Evolutionary conservation across 106 monocot genomes (phyloP).

Genomic region (Dendrobium huoshanense): DNA sequence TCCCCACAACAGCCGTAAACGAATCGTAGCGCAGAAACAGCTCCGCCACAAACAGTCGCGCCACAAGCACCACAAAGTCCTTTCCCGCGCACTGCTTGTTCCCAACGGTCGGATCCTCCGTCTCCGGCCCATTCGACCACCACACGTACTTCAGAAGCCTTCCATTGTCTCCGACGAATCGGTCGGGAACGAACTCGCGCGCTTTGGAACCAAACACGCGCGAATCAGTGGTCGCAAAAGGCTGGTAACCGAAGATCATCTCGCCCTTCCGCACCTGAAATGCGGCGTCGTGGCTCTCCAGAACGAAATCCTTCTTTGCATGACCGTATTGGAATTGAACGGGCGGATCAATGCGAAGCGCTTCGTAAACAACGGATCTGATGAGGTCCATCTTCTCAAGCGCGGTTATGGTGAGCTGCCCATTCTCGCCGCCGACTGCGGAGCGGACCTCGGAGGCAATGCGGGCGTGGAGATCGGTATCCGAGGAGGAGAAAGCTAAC

Average conservation of each 20-base stretch:
- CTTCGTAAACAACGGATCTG: constrained; percentile 48
- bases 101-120: constrained; percentile 21
- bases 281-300: constrained; percentile 54
- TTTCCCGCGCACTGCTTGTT: constrained; percentile 53
- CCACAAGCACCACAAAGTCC: constrained; percentile 29
- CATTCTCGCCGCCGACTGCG: constrained; percentile 20
- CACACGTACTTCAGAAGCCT: constrained; percentile 27
- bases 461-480: constrained; percentile 15
- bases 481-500: constrained; percentile 7
- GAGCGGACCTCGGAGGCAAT: constrained; percentile 29
- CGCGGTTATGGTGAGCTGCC: constrained; percentile 16
- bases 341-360: constrained; percentile 45
- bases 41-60: constrained; percentile 33
- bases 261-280: constrained; percentile 41
- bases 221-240: constrained; percentile 34
- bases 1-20: constrained; percentile 27
- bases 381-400: constrained; percentile 42
- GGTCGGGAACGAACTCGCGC: constrained; percentile 31
- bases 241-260: constrained; percentile 51
- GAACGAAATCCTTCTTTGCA: constrained; percentile 33
- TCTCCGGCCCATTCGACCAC: constrained; percentile 23
- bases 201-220: constrained; percentile 19
- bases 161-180: constrained; percentile 32
- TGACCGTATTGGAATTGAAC: constrained; percentile 42
- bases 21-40: constrained; percentile 41